A percentile compares a stretch with the other conserved stretches of the same genome.
phyloP scores from a whole-genome alignment of 306 rosid genomes.

The Rosa chinensis region DNA sequence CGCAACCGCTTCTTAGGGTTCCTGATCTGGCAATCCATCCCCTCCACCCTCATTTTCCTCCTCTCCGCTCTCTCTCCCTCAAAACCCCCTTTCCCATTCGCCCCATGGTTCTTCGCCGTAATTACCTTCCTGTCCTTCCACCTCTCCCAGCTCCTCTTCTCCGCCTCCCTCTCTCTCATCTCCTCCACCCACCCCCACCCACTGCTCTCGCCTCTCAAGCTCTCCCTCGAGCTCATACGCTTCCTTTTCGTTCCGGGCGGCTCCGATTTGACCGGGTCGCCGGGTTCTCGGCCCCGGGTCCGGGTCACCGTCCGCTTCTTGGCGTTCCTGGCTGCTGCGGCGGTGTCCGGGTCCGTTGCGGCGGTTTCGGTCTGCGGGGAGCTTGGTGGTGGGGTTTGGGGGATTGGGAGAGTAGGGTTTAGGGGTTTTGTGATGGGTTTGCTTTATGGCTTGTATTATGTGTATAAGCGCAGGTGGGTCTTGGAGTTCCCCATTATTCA shows the following conservation, averaged over 20 bases:
- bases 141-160: constrained; percentile 64
- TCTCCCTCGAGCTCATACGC: constrained; percentile 40
- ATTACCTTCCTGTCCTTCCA: constrained; percentile 56
- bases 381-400: constrained; percentile 35
- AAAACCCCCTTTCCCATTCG: neutral
- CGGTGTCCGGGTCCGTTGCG: constrained; percentile 40
- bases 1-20: constrained; percentile 67
- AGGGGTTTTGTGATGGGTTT: constrained; percentile 63
- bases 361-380: constrained; percentile 47
- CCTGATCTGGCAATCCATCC: constrained; percentile 87
- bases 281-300: constrained; percentile 41
- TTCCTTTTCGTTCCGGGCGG: constrained; percentile 43
- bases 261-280: constrained; percentile 17
- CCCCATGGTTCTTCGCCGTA: constrained; percentile 34
- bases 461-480: constrained; percentile 73
- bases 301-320: constrained; percentile 46
- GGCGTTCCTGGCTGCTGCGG: constrained; percentile 41
- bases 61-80: constrained; percentile 43
- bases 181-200: constrained; percentile 50
- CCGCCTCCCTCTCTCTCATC: constrained; percentile 58
- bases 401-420: constrained; percentile 45
- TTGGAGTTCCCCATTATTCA: constrained; percentile 86
- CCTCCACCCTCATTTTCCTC: constrained; percentile 60
- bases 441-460: constrained; percentile 61
- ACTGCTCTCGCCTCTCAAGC: constrained; percentile 41